Evolutionary conservation across 148 eudicot genomes (phyloP), one percentile per base, ranked within the genome.

Genomic region (Fagopyrum homotropicum): DNA sequence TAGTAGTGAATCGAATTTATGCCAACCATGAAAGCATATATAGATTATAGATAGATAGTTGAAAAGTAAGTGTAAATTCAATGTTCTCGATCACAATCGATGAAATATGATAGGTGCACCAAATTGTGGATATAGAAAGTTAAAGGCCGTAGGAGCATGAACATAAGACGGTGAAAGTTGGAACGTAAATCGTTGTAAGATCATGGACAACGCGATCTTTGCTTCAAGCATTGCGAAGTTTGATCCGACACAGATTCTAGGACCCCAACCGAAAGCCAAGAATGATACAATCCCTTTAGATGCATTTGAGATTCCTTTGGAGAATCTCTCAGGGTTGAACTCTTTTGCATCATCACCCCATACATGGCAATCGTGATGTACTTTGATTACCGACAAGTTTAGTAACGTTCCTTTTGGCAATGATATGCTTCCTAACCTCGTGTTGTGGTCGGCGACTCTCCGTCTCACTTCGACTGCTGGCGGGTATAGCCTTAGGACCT

Each of bases 271-370:
- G 22, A 91, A 91, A 12, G 89, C 88, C 30, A 87, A 79, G 79
- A 76, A 90, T 0, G 87, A 61, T 43, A 50, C 68, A 11, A 81
- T 81, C 4, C 81, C 80, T 43, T 59, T 85, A 7, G 85, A 69
- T 9, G 90, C 96, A 16, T 82, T 81, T 0, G 80, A 17, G 74
- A 88, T 74, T 6, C 96, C 96, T 70, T 79, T 80, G 2, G 91
- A 80, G 72, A 89, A 91, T 26, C 91, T 80, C 52, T 87, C 86
- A 0, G 88, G 93, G 3, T 83, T 87, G 79, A 91, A 89, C 69
- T 89, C 87, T 0, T 44, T 52, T 4, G 81, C 88, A 64, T 88
- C 87, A 10, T 87, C 83, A 1, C 96, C 96, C 96, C 96, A 90
- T 11, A 85, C 54, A 63, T 77, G 73, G 2, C 75, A 84, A 45